Evolutionary conservation across 805 yeast species (phyloP), one percentile per base, ranked within the genome.

Genomic region (Candida peoriensis): DNA sequence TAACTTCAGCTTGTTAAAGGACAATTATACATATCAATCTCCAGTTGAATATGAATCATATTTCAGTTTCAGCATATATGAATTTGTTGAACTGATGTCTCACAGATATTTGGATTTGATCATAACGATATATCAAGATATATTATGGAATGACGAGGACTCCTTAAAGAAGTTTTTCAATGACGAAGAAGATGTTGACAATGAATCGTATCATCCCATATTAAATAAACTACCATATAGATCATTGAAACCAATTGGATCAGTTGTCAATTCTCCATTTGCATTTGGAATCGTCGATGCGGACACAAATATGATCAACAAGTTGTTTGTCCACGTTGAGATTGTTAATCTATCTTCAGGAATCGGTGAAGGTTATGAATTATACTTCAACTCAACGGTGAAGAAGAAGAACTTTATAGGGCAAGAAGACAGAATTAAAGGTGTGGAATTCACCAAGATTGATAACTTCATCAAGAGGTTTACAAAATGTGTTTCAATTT

Each of bases 361-460:
- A 1, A 33, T 53, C n/a, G 42, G 36, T 10, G 57, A 53, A 38
- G 57, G 57, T 9, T 53, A 53, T 37, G 55, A 50, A 33, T 13
- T 51, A 9, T 46, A 37, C n/a, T 47, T 51, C 25, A 38, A 49
- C 9, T 25, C 47, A 7, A 21, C 42, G 5, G n/a, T n/a, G n/a
- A 26, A 32, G 13, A 47, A 44, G 38, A 31, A 28, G 15, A 44
- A 38, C 20, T 43, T 37, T 16, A 20, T 9, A 11, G 21, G 36
- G 12, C 19, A 23, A 1, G 21, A 28, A 6, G 36, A 36, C 5
- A 40, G 26, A 13, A 36, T 51, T 4, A 27, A 24, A 3, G 56
- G 56, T 2, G 21, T 50, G 1, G 45, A 46, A 10, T 37, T 32
- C 21, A 51, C 56, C 6, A 53, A 53, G 31, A 34, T 41, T 11